phyloP scores from a whole-genome alignment of 192 early-diverging fungal genomes.

The Thamnidium elegans region DNA sequence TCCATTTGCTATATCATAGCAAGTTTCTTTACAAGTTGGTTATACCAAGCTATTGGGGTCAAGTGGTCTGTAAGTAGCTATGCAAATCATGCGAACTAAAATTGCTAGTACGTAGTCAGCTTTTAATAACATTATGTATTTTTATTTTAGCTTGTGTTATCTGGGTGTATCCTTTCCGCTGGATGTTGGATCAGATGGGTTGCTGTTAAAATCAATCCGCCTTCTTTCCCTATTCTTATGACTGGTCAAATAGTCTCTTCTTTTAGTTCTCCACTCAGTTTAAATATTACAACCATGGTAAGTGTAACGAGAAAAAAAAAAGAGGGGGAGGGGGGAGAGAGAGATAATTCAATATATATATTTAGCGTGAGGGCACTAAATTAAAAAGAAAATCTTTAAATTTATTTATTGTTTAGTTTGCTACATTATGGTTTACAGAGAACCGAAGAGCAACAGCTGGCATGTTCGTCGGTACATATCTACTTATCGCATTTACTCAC shows the following conservation, averaged over 20 bases:
- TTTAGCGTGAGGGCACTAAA: neutral
- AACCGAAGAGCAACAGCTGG: conserved; percentile 25
- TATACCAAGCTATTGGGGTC: conserved; percentile 30
- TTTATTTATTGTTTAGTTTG: conserved; percentile 23
- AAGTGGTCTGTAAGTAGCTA: conserved; percentile 28
- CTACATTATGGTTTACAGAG: conserved; percentile 23
- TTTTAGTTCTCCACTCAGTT: conserved; percentile 22
- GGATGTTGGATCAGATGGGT: conserved; percentile 33
- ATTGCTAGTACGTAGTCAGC: neutral
- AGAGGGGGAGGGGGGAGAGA: no score
- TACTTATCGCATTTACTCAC: neutral
- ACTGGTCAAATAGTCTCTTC: conserved; percentile 32
- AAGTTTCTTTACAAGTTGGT: conserved; percentile 33
- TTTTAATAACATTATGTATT: no score
- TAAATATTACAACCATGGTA: conserved; percentile 38
- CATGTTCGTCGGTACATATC: conserved; percentile 18
- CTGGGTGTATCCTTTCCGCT: conserved; percentile 23
- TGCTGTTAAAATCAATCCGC: conserved; percentile 18
- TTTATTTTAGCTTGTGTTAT: conserved; percentile 24
- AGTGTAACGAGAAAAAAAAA: neutral
- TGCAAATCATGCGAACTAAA: neutral
- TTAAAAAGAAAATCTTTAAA: neutral
- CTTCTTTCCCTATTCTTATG: conserved; percentile 28
- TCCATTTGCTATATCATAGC: conserved; percentile 25
- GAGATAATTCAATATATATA: neutral